Evolutionary conservation across 345 rosid genomes (phyloP).

Genomic region (Citrus maxima): DNA sequence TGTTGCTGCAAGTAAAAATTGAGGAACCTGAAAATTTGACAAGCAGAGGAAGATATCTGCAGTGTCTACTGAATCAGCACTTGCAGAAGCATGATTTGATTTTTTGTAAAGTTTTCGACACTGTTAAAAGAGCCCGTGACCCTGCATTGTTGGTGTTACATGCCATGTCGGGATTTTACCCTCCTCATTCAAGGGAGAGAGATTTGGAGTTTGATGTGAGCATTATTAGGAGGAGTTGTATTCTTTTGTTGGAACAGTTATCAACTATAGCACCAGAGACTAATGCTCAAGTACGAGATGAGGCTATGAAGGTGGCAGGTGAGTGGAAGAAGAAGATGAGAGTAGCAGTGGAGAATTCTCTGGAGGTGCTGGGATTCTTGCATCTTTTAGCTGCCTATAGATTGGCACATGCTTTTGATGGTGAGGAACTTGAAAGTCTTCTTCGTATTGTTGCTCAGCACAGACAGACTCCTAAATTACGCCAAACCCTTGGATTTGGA

Average conservation of each 20-base stretch:
- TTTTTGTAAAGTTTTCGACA: constrained; percentile 17
- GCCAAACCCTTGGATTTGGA: constrained; percentile 28
- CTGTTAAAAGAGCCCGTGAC: constrained; percentile 32
- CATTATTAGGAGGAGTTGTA: too few species aligned
- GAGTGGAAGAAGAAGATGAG: constrained; percentile 20
- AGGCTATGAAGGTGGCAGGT: constrained; percentile 25
- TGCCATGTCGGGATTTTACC: too few species aligned
- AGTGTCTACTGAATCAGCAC: constrained; percentile 42
- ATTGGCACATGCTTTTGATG: constrained; percentile 12
- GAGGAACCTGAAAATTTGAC: constrained; percentile 28
- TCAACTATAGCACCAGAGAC: constrained; percentile 17
- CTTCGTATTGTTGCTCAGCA: constrained; percentile 21
- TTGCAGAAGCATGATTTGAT: constrained; percentile 28
- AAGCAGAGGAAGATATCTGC: constrained; percentile 38
- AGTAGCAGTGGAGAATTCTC: too few species aligned
- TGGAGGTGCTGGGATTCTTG: too few species aligned
- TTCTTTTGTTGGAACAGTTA: too few species aligned
- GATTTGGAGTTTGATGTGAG: too few species aligned
- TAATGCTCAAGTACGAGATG: constrained; percentile 20
- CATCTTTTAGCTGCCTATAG: too few species aligned
- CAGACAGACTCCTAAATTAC: constrained; percentile 26
- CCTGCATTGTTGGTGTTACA: constrained; percentile 25
- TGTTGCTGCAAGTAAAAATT: constrained; percentile 29
- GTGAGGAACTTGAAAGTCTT: constrained; percentile 26
- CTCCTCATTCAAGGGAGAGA: too few species aligned